phyloP scores from a whole-genome alignment of 2,329 filamentous ascomycete genomes.

The Cytospora piceae region DNA sequence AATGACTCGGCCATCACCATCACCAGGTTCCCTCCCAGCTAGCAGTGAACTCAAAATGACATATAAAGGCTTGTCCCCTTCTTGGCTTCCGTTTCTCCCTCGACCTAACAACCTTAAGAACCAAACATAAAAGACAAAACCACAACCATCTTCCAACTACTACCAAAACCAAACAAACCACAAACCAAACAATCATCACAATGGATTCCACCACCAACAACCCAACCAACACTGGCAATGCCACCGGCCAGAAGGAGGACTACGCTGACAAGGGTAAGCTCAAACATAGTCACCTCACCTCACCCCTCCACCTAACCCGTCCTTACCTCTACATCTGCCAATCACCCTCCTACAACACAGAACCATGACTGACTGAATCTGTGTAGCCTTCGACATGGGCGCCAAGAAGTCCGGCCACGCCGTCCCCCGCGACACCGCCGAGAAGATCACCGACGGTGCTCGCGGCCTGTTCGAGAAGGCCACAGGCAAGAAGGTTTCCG shows the following conservation, averaged over 20 bases:
- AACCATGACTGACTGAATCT: neutral
- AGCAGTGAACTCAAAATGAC: neutral
- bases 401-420: conserved; percentile 37
- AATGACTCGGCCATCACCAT: neutral
- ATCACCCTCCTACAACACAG: neutral
- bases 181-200: neutral
- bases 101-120: neutral
- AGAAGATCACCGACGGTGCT: conserved; percentile 42
- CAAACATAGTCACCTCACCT: neutral
- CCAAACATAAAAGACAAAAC: neutral
- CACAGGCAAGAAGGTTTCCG: conserved; percentile 44
- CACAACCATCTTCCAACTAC: neutral
- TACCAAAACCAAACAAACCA: neutral
- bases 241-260: conserved; percentile 37
- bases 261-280: conserved; percentile 40
- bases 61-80: neutral
- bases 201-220: conserved; percentile 22
- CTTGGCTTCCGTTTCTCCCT: no score
- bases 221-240: conserved; percentile 11
- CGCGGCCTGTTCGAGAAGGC: conserved; percentile 44
- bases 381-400: conserved; percentile 36
- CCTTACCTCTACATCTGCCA: no score
- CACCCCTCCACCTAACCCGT: no score
- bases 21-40: neutral
- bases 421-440: conserved; percentile 31